A percentile compares a stretch with the other conserved stretches of the same genome.
Evolutionary conservation across 1,139 yeast genomes (phyloP).

Genomic region (Suhomyces bribrorum): DNA sequence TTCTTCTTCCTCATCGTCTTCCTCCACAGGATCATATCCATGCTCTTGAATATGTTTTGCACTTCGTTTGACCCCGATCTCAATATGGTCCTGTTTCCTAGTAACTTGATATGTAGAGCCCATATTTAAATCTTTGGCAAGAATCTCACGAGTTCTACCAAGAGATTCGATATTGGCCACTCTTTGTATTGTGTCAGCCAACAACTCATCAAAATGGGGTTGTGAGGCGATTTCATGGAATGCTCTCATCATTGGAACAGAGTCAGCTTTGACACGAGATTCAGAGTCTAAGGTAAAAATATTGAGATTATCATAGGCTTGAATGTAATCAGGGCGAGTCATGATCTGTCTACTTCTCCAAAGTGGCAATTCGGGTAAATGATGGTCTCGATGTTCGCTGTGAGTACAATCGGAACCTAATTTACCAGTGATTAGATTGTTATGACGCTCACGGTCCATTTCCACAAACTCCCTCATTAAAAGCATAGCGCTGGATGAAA

Average conservation of each 20-base stretch:
- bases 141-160: constrained; percentile 80
- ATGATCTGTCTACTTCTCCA: constrained; percentile 85
- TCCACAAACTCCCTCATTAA: constrained; percentile 72
- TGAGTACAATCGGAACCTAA: neutral
- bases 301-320: constrained; percentile 70
- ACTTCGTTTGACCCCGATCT: constrained; percentile 19
- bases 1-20: constrained; percentile 36
- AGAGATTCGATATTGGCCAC: constrained; percentile 76
- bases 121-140: constrained; percentile 64
- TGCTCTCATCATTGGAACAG: constrained; percentile 89
- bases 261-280: constrained; percentile 76
- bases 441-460: constrained; percentile 52
- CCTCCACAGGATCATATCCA: constrained; percentile 26
- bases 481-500: constrained; percentile 74
- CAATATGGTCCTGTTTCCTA: constrained; percentile 14
- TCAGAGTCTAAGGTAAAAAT: constrained; percentile 77
- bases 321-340: constrained; percentile 84
- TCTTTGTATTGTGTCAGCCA: constrained; percentile 69
- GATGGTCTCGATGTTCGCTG: constrained; percentile 41
- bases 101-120: constrained; percentile 48
- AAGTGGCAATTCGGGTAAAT: constrained; percentile 70
- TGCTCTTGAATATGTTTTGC: constrained; percentile 23
- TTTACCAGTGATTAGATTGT: constrained; percentile 29
- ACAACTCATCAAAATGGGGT: constrained; percentile 70
- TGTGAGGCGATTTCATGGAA: constrained; percentile 75